Percentiles rank a stretch among this genome's conserved stretches.
These are phyloP conservation scores for Coprinellus micaceus DNA, from an alignment of 768 basidiomycete genomes.

Conservation along the genomic window DNA sequence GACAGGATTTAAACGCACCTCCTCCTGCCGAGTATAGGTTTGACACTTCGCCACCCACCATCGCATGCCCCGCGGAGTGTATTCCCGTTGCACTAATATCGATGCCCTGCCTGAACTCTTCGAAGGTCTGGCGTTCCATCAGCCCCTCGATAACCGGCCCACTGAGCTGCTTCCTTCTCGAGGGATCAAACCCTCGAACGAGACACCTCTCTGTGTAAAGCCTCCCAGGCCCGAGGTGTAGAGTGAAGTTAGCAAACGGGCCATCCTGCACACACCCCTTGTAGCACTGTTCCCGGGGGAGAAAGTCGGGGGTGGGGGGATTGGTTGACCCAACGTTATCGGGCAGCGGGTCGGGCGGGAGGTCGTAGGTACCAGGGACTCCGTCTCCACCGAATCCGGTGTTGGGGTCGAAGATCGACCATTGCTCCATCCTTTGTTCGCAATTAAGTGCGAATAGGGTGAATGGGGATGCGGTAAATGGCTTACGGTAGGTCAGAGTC, in stretches of 20 bases:
- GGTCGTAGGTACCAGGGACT: constrained; percentile 1
- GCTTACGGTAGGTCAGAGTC: not conserved
- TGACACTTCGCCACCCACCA: not conserved
- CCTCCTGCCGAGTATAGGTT: not conserved
- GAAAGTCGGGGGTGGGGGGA: not conserved
- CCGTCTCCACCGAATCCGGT: too few relatives aligned
- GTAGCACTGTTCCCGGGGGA: not conserved
- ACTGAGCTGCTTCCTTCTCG: not conserved
- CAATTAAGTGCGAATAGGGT: not conserved
- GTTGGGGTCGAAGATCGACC: not conserved
- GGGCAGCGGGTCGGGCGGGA: not conserved
- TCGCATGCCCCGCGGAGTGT: not conserved
- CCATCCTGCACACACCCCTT: not conserved
- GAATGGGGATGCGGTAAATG: not conserved
- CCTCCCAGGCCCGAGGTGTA: not conserved
- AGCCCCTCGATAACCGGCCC: not conserved
- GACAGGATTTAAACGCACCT: too few relatives aligned
- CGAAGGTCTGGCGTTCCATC: not conserved
- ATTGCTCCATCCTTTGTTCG: not conserved
- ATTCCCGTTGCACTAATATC: not conserved
- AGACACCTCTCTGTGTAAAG: not conserved
- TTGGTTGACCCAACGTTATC: too few relatives aligned
- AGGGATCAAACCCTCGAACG: constrained; percentile 1
- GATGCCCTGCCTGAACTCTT: not conserved
- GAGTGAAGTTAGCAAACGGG: not conserved